Conservation (phyloP, 2,329 filamentous ascomycete genomes). For the Didymella arachidicola region DNA sequence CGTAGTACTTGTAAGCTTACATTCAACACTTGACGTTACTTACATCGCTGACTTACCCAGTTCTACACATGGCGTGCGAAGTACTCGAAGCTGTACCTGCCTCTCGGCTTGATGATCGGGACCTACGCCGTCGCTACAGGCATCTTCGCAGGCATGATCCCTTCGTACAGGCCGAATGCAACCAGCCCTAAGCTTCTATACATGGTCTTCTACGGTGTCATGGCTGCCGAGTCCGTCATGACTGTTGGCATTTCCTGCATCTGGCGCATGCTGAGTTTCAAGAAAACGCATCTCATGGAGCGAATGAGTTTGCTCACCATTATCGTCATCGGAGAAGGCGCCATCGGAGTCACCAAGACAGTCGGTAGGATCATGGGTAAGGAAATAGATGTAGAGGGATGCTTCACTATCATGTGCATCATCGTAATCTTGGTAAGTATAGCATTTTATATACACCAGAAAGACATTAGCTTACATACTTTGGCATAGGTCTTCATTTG, state of each 20-base stretch:
- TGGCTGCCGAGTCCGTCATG: constrained; percentile 60
- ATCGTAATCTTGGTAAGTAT: constrained; percentile 45
- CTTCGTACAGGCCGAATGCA: constrained; percentile 37
- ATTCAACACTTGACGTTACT: background rate
- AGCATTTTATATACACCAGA: background rate
- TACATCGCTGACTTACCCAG: constrained; percentile 10
- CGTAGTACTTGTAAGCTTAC: constrained; percentile 38
- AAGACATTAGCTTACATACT: background rate
- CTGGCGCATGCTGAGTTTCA: constrained; percentile 66
- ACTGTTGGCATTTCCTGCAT: constrained; percentile 63
- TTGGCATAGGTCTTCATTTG: constrained; percentile 62
- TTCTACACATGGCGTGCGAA: constrained; percentile 41
- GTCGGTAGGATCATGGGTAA: constrained; percentile 55
- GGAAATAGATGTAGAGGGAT: constrained; percentile 45
- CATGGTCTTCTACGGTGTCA: constrained; percentile 53
- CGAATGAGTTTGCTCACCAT: constrained; percentile 70
- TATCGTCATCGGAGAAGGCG: constrained; percentile 72
- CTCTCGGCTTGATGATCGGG: constrained; percentile 40
- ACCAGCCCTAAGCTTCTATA: constrained; percentile 35
- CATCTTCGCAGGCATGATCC: constrained; percentile 47
- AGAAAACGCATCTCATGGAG: constrained; percentile 68
- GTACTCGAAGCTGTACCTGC: constrained; percentile 47
- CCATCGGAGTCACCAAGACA: constrained; percentile 66
- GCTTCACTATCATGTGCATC: constrained; percentile 48
- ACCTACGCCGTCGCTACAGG: constrained; percentile 40